Base-by-base conservation (phyloP, 2,329 filamentous ascomycete genomes). In the Eutypa lata region DNA sequence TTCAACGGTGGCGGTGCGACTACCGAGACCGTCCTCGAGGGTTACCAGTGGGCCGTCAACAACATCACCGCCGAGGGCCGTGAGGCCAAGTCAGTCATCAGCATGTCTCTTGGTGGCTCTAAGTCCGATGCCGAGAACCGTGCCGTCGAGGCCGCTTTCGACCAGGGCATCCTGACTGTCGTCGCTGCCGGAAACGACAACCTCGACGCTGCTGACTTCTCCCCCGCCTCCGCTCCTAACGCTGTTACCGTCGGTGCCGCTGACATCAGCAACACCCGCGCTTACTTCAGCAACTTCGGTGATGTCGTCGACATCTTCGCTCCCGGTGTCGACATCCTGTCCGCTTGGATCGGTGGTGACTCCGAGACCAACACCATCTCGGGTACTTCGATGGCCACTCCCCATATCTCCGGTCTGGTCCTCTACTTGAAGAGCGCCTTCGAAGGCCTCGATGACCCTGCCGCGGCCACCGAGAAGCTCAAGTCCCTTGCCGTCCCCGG, bases 321-420 rank as follows among this genome's bases (percentile, higher is more conserved):
- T 0, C 71, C 73, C 0, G 74, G 74, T 16, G 65, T 68, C 24
- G 57, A 61, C 43, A 62, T 76, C 26, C 51, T 72, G 0, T 79
- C 75, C 2, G 59, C 77, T 0, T 80, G 71, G 69, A 73, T 72
- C 51, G 67, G 68, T 45, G 63, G 65, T 47, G 69, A 66, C 49
- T 54, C 62, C 13, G 73, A 56, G 50, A 63, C 65, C 24, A 66
- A 45, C 42, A 45, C 57, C 1, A 68, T 76, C 48, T 74, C 69
- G 2, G 80, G 81, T 21, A 84, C 80, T 2, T 80, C 74, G 0
- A 81, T 81, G 76, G 75, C 80, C 10, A 66, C 73, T 8, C 80
- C 80, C 2, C 77, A 81, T 53, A 70, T 82, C 49, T 72, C 75
- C n/a, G 80, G 80, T 0, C 59, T 83, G 1, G 78, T 73, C 2